Conservation (phyloP, 176 grass and related monocot species). For the Puya raimondii region DNA sequence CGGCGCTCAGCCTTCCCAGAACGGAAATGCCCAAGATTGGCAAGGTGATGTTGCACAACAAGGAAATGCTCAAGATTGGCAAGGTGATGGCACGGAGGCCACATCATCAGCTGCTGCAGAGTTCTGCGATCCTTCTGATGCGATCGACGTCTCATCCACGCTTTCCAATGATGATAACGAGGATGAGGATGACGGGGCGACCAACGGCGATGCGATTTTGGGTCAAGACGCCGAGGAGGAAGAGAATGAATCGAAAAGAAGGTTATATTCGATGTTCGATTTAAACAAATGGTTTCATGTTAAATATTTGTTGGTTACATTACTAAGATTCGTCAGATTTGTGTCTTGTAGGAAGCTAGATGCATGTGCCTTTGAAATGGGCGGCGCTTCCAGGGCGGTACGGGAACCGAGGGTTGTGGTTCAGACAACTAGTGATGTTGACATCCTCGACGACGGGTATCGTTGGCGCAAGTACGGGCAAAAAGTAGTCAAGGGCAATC, state of each 20-base stretch:
- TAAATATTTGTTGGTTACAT: neutral
- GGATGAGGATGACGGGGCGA: constrained; percentile 48
- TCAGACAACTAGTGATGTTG: constrained; percentile 96
- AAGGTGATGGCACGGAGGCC: constrained; percentile 30
- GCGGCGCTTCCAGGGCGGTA: constrained; percentile 61
- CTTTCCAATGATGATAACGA: constrained; percentile 61
- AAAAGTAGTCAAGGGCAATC: constrained; percentile 99
- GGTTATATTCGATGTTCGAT: constrained; percentile 26
- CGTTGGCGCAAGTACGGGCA: constrained; percentile 99
- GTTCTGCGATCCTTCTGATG: constrained; percentile 18
- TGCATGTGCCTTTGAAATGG: constrained; percentile 69
- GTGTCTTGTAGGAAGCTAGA: constrained; percentile 55
- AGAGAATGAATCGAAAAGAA: constrained; percentile 89
- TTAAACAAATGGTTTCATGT: constrained; percentile 1
- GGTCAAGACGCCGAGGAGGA: constrained; percentile 57
- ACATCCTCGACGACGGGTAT: constrained; percentile 97
- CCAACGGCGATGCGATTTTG: constrained; percentile 40
- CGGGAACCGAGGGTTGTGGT: constrained; percentile 90
- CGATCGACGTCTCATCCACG: constrained; percentile 50
- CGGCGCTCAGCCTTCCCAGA: constrained; percentile 7
- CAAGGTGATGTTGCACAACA: constrained; percentile 20
- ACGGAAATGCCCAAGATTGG: constrained; percentile 23
- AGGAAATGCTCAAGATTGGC: constrained; percentile 31
- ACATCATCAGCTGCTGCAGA: constrained; percentile 22
- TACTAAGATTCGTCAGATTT: constrained; percentile 12